phyloP scores from a whole-genome alignment of 352 stramenopile species.

The Phytophthora europaea region DNA sequence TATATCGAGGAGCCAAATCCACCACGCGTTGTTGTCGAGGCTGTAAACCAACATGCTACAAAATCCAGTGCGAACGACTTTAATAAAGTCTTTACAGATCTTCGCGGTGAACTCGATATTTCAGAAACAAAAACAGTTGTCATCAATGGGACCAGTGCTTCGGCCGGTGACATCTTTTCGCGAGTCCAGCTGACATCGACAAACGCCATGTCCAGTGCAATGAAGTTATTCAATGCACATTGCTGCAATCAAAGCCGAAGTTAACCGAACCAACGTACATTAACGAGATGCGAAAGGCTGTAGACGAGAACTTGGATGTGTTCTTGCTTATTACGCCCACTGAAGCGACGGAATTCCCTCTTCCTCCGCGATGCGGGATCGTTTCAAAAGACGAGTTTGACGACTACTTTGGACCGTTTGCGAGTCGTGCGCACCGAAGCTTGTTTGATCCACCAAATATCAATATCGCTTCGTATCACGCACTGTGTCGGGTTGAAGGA shows the following conservation, averaged over 20 bases:
- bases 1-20: background rate
- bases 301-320: background rate
- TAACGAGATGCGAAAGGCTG: background rate
- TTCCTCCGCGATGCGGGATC: constrained; percentile 5
- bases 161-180: background rate
- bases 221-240: constrained; percentile 11
- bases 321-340: background rate
- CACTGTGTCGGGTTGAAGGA: background rate
- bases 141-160: background rate
- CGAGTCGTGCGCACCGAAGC: constrained; percentile 4
- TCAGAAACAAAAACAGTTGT: background rate
- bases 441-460: background rate
- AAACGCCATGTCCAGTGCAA: background rate
- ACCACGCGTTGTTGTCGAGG: background rate
- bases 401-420: constrained; percentile 7
- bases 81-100: no score
- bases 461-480: constrained; percentile 2
- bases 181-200: background rate
- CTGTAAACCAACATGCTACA: background rate
- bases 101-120: background rate
- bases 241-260: constrained; percentile 7
- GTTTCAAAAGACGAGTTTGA: constrained; percentile 8
- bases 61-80: background rate
- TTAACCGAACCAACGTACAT: background rate
- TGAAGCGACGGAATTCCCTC: background rate